Conservation (phyloP, 495 filamentous ascomycete genomes). For the Penicillium bialowiezense region DNA sequence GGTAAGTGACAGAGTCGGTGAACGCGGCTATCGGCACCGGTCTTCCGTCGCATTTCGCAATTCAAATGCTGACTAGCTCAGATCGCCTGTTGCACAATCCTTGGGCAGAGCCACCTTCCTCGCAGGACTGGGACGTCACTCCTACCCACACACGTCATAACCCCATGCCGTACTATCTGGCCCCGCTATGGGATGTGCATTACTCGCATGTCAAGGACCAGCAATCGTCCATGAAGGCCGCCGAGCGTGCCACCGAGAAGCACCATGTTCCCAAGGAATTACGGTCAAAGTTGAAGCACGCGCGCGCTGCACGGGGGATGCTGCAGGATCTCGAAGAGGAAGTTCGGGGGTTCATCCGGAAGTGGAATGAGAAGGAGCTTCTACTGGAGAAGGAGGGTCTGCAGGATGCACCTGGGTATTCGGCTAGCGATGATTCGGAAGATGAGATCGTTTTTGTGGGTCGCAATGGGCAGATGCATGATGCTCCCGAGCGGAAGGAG, state of each 20-base stretch:
- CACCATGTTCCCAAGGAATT: slow-evolving; percentile 48
- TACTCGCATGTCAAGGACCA: slow-evolving; percentile 44
- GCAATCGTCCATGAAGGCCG: slow-evolving; percentile 37
- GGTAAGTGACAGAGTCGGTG: slow-evolving; percentile 50
- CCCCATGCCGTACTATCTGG: slow-evolving; percentile 83
- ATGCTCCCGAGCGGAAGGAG: slow-evolving; percentile 45
- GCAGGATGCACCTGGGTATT: slow-evolving; percentile 48
- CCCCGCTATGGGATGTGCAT: slow-evolving; percentile 78
- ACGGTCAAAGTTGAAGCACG: slow-evolving; percentile 63
- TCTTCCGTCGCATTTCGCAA: neutral
- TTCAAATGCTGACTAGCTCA: slow-evolving; percentile 31
- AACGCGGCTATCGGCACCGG: neutral
- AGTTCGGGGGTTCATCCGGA: slow-evolving; percentile 57
- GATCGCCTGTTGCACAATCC: slow-evolving; percentile 86
- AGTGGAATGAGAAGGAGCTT: slow-evolving; percentile 52
- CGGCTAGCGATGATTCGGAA: slow-evolving; percentile 61
- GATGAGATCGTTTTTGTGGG: slow-evolving; percentile 95
- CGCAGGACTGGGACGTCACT: slow-evolving; percentile 74
- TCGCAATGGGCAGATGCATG: slow-evolving; percentile 69
- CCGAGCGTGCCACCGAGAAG: slow-evolving; percentile 39
- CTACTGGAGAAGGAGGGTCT: slow-evolving; percentile 41
- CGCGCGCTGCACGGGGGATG: slow-evolving; percentile 64
- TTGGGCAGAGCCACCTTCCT: slow-evolving; percentile 74
- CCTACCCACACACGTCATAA: slow-evolving; percentile 73
- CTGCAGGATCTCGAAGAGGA: slow-evolving; percentile 65